Base-by-base conservation (phyloP, 768 basidiomycete genomes). In the Guyanaporus albipodus region DNA sequence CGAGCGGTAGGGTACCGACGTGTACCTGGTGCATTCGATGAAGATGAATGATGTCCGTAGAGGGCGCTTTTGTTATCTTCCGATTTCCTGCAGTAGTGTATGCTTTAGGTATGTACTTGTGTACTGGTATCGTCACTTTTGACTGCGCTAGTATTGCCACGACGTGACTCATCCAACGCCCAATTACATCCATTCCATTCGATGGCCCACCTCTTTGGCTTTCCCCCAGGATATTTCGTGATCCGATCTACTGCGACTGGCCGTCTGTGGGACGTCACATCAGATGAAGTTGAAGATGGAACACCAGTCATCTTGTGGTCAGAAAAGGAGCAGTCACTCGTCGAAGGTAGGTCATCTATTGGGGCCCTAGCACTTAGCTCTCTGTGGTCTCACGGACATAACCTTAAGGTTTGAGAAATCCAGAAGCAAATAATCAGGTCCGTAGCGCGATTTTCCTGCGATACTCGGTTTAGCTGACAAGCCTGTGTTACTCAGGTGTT, bases 381-480 rank as follows among this genome's bases (percentile, higher is more conserved):
- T 36, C 33, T 48, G 31, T 28, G 37, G 41, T 19, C 53, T 61
- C 48, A 64, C 18, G 36, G 42, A 21, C 43, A 29, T 26, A 26
- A 39, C n/a, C n/a, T n/a, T 4, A 28, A 90, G 88, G 74, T 38
- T 75, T 88, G 61, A 72, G 90, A 48, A 75, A 73, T 49, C 85
- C 84, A 0, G 75, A 77, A 27, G 73, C 82, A 2, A 81, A 87
- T 51, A 91, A 92, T 55, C 88, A 91, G 73, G 87, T 79, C 32
- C 23, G 68, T 55, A 29, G 12, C 36, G n/a, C n/a, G n/a, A n/a
- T 23, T 28, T 22, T 6, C 21, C 24, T 9, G 26, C 22, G 33
- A 23, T 21, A 33, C 22, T 32, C 34, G 33, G 28, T 26, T 33
- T 17, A 34, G n/a, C 32, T 50, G 36, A 42, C 17, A 11, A 6